Evolutionary conservation across 2,329 filamentous ascomycete species (phyloP), one percentile per base, ranked within the genome.

Genomic region (Microdochium trichocladiopsis): DNA sequence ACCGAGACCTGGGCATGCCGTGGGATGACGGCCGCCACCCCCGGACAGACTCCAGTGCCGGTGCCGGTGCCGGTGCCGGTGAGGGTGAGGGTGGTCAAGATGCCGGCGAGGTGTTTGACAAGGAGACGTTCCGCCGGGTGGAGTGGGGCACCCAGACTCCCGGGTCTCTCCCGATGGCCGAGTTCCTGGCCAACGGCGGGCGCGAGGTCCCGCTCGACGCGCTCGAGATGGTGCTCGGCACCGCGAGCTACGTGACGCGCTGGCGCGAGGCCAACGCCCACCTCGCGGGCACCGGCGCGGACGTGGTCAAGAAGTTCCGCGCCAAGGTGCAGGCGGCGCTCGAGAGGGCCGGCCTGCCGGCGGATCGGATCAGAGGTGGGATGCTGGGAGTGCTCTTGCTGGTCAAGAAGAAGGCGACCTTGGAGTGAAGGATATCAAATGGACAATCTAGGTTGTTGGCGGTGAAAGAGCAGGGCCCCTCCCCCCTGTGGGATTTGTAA

Each of bases 11-110:
- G 2, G 53, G 57, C 4, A 61, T 83, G 16, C 80, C 80, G 0
- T 84, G 79, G 80, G 69, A 66, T 1, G 18, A 72, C 6, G 57
- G 60, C n/a, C n/a, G n/a, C n/a, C n/a, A n/a, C n/a, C n/a, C n/a
- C n/a, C n/a, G n/a, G n/a, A n/a, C n/a, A n/a, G n/a, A n/a, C n/a
- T n/a, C n/a, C n/a, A n/a, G n/a, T n/a, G n/a, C n/a, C 3, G 48
- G 56, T 2, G 58, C 66, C 0, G 63, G 69, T 0, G 11, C 52
- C 0, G 69, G 58, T 16, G 6, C 14, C 4, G 33, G 6, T 37
- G 6, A 33, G 8, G 28, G 14, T 33, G 28, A 33, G 8, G 28
- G 14, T 33, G 28, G 28, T 33, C 8, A 33, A 14, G 14, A 33
- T n/a, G 4, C 12, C 33, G 6, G 14, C 12, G 33, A 33, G 28